Conservation (phyloP, 2,329 filamentous ascomycete genomes). For the Coniochaeta sp. region DNA sequence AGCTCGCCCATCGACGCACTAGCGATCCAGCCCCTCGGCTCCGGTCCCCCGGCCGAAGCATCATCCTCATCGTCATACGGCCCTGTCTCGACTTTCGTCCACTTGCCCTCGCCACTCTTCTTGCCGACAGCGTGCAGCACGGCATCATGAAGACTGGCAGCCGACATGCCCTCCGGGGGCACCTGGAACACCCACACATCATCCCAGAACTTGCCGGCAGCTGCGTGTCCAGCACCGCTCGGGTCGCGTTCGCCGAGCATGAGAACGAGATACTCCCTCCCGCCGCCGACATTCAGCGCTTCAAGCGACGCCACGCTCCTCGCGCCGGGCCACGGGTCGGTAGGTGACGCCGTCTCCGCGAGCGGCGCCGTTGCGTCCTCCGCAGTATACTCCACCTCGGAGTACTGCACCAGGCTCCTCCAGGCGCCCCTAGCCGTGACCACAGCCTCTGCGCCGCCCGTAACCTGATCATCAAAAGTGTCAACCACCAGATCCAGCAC, state of each 20-base stretch:
- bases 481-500: conserved; percentile 52
- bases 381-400: conserved; percentile 17
- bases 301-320: conserved; percentile 48
- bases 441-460: conserved; percentile 38
- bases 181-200: conserved; percentile 61
- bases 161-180: conserved; percentile 44
- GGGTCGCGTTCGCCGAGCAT: conserved; percentile 49
- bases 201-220: conserved; percentile 44
- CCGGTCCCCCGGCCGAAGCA: conserved; percentile 36
- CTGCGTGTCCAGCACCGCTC: conserved; percentile 38
- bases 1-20: conserved; percentile 48
- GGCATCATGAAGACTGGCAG: conserved; percentile 48
- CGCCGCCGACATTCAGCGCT: conserved; percentile 49
- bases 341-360: background rate
- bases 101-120: conserved; percentile 50
- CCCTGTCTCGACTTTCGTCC: conserved; percentile 39
- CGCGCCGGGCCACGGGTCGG: conserved; percentile 36
- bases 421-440: conserved; percentile 44
- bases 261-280: conserved; percentile 55
- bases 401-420: conserved; percentile 37
- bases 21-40: conserved; percentile 49
- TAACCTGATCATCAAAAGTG: conserved; percentile 40
- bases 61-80: conserved; percentile 46
- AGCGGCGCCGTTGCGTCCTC: conserved; percentile 20
- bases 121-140: conserved; percentile 43